Conservation (phyloP, 345 rosid genomes). For the Stellera chamaejasme region DNA sequence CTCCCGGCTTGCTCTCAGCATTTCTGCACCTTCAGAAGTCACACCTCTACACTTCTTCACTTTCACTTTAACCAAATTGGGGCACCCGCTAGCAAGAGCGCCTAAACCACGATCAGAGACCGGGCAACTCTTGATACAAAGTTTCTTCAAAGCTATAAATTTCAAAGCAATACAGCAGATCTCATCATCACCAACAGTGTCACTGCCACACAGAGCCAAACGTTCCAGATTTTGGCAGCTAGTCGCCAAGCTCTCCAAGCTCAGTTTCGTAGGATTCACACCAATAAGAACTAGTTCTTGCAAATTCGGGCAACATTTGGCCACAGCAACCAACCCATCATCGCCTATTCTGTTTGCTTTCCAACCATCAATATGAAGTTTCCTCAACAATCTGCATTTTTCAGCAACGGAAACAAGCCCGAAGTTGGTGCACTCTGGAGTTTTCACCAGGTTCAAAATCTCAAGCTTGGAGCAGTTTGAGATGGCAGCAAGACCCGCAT, state of each 20-base stretch:
- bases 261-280: constrained; percentile 60
- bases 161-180: constrained; percentile 63
- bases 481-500: constrained; percentile 44
- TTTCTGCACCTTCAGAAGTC: constrained; percentile 35
- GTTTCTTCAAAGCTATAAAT: constrained; percentile 54
- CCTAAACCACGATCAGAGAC: constrained; percentile 54
- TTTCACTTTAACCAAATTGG: constrained; percentile 64
- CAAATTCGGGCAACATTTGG: constrained; percentile 50
- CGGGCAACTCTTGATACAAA: constrained; percentile 73
- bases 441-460: constrained; percentile 68
- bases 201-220: constrained; percentile 72
- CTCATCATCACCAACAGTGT: constrained; percentile 66
- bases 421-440: constrained; percentile 57
- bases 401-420: constrained; percentile 46
- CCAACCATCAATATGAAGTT: constrained; percentile 79
- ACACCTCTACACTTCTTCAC: constrained; percentile 74
- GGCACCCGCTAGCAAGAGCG: constrained; percentile 62
- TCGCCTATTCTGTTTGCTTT: constrained; percentile 67
- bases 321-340: constrained; percentile 52
- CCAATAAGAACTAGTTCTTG: constrained; percentile 71
- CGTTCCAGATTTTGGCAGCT: constrained; percentile 63
- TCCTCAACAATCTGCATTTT: constrained; percentile 48
- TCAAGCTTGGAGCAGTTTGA: constrained; percentile 53
- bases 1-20: constrained; percentile 44
- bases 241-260: constrained; percentile 47